phyloP scores from a whole-genome alignment of 2,329 filamentous ascomycete genomes.

The Bipolaris gigantea region DNA sequence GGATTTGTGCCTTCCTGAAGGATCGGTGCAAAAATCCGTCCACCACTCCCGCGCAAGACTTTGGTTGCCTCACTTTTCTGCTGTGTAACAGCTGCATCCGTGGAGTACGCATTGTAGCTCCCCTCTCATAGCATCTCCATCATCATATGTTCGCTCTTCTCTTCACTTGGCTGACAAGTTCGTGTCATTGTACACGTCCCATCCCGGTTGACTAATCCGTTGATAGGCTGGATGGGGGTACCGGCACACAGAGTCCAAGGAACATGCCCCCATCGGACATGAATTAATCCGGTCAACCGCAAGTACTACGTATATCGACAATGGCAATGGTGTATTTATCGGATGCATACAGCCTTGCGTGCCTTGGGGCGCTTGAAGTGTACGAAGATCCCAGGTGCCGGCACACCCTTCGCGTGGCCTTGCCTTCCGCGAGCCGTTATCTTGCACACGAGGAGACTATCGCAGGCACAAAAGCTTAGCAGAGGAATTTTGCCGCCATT shows the following conservation, averaged over 20 bases:
- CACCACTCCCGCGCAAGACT: neutral
- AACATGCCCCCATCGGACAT: neutral
- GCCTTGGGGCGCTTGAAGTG: neutral
- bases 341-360: conserved; percentile 8
- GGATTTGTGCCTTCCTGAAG: neutral
- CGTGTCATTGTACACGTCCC: neutral
- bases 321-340: neutral
- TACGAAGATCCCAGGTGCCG: conserved; percentile 4
- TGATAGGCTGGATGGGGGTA: neutral
- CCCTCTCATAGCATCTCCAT: neutral
- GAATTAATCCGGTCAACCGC: conserved; percentile 1
- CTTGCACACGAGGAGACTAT: neutral
- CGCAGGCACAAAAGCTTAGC: conserved; percentile 3
- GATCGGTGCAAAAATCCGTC: neutral
- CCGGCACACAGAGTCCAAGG: neutral
- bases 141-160: neutral
- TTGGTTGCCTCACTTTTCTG: neutral
- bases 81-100: conserved; percentile 8
- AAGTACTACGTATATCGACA: neutral
- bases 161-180: neutral
- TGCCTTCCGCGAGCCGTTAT: neutral
- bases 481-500: conserved; percentile 10
- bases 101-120: conserved; percentile 10
- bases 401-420: neutral
- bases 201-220: neutral